Percentiles rank a stretch among this genome's conserved stretches.
Conservation (phyloP, 1,284 basidiomycete genomes). For the Austropuccinia psidii region DNA sequence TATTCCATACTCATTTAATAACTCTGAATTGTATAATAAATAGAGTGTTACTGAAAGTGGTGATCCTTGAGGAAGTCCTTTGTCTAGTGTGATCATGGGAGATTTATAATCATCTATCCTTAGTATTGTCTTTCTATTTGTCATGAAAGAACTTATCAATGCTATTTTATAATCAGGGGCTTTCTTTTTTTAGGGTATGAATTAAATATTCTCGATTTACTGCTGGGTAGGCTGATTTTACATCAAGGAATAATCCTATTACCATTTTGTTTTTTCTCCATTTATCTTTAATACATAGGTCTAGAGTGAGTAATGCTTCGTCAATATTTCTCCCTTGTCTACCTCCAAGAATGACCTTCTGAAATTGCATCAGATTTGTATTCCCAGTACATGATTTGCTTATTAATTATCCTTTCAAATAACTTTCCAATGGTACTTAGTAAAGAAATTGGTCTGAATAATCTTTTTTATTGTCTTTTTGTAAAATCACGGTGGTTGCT, state of each 20-base stretch:
- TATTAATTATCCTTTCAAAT: background rate
- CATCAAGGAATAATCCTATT: constrained; percentile 8
- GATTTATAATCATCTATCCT: constrained; percentile 1
- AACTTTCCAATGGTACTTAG: constrained; percentile 12
- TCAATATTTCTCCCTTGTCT: background rate
- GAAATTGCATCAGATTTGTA: background rate
- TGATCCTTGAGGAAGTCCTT: constrained; percentile 28
- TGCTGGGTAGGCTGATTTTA: constrained; percentile 15
- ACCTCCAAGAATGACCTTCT: constrained; percentile 7
- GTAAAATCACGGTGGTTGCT: background rate
- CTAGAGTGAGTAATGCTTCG: background rate
- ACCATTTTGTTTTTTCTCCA: constrained; percentile 20
- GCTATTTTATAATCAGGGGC: background rate
- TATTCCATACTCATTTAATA: background rate
- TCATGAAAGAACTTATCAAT: background rate
- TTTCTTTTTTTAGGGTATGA: background rate
- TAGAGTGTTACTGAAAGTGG: constrained; percentile 10
- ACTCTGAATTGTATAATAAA: constrained; percentile 10
- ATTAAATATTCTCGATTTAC: background rate
- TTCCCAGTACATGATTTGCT: background rate
- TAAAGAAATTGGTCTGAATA: constrained; percentile 17
- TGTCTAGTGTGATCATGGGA: background rate
- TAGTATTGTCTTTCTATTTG: background rate
- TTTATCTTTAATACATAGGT: constrained; percentile 2
- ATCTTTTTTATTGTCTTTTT: background rate